Evolutionary conservation across 345 rosid species (phyloP), one percentile per base, ranked within the genome.

Genomic region (Eutrema yunnanense): DNA sequence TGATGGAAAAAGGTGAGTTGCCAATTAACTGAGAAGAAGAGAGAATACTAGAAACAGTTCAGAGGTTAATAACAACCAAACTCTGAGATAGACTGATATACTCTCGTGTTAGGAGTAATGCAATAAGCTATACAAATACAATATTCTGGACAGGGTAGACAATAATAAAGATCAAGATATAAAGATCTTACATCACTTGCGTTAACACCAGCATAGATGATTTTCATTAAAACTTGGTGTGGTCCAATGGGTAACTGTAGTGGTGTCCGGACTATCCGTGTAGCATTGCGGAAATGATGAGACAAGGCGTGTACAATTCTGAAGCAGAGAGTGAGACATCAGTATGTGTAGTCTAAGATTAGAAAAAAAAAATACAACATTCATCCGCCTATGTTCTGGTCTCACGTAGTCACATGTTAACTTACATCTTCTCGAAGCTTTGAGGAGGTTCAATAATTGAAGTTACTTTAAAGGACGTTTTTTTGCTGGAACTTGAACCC

Each of bases 151-250:
- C 0, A 46, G 5, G 34, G 58, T 32, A 52, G n/a, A 69, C 26
- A 22, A 22, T 22, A 22, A 22, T 22, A 22, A 22, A 22, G 26
- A 22, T 22, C 26, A 22, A 22, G 26, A 68, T 52, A 54, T 73
- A 73, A 32, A 30, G 47, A 78, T 86, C 97, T 89, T 91, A 95
- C 99, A 85, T 95, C 99, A 79, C 99, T 95, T 10, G 99, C 99
- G 79, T 95, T 95, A 67, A 95, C 99, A 73, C 99, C 99, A 59
- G 92, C 96, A 78, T 88, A 91, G 36, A 95, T 64, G 78, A 95
- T 82, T 81, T 95, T 95, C 74, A 95, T 64, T 62, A 95, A 89
- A 67, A 86, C 96, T 34, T 89, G 90, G 68, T 82, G 76, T 52
- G 95, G 81, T 75, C 79, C 85, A 64, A 95, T 83, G 29, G 99